Percentiles rank a stretch among this genome's conserved stretches.
phyloP scores from a whole-genome alignment of 805 yeast genomes.

The Saccharomyces cerevisiae region DNA sequence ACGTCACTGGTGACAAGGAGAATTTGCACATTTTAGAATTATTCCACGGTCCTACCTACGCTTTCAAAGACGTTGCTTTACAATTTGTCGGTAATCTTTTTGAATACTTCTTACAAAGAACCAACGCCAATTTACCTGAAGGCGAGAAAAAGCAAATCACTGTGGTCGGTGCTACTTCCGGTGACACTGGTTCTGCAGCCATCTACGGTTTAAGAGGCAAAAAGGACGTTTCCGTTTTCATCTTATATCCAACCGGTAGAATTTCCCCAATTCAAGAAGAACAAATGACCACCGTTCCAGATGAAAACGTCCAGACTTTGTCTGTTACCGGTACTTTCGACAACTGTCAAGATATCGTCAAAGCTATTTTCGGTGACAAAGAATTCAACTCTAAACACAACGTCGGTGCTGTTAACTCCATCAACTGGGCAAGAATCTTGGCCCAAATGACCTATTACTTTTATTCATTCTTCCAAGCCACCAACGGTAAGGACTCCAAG shows the following conservation, averaged over 20 bases:
- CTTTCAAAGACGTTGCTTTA: slow-evolving; percentile 96
- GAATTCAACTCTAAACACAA: slow-evolving; percentile 85
- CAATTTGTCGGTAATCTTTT: slow-evolving; percentile 96
- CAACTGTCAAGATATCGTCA: slow-evolving; percentile 95
- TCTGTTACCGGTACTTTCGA: slow-evolving; percentile 95
- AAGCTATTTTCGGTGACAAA: slow-evolving; percentile 81
- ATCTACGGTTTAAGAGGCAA: slow-evolving; percentile 95
- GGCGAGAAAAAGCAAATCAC: slow-evolving; percentile 72
- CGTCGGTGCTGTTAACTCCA: slow-evolving; percentile 95
- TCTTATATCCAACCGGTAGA: slow-evolving; percentile 93
- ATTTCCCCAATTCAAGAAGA: slow-evolving; percentile 96
- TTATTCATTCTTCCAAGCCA: slow-evolving; percentile 74
- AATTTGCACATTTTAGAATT: slow-evolving; percentile 75
- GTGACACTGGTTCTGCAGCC: slow-evolving; percentile 99
- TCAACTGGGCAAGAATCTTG: slow-evolving; percentile 97
- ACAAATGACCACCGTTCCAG: slow-evolving; percentile 96
- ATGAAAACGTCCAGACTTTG: slow-evolving; percentile 85
- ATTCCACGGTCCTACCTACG: slow-evolving; percentile 98
- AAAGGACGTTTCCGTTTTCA: slow-evolving; percentile 95
- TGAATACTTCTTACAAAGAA: slow-evolving; percentile 79
- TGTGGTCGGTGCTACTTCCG: slow-evolving; percentile 98
- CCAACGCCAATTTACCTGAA: slow-evolving; percentile 47
- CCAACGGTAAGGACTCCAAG: slow-evolving; percentile 34
- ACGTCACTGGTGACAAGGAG: slow-evolving; percentile 47
- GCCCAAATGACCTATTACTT: slow-evolving; percentile 97